Base-by-base conservation (phyloP, 441 rosid genomes). In the Eutrema salsugineum region DNA sequence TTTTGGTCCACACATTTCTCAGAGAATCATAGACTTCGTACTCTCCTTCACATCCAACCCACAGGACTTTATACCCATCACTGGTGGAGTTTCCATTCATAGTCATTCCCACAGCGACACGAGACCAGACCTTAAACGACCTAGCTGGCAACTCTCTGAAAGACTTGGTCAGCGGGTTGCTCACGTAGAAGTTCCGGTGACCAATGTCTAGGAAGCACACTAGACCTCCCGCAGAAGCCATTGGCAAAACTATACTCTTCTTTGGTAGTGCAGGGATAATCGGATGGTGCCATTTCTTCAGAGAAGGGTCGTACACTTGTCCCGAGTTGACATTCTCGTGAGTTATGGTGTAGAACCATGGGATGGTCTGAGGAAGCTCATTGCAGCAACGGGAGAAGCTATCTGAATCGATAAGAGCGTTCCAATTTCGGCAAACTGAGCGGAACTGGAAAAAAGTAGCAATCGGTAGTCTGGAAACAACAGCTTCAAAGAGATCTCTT, bases 121-220 rank as follows among this genome's bases (percentile, higher is more conserved):
- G 93, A 7, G 97, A 92, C 98, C 93, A 88, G 49, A 92, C 94
- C 77, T 81, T 87, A 27, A 90, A 91, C 42, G 97, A 87, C 73
- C 98, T 85, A 43, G 93, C 85, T 0, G 99, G 97, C 83, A 95
- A 80, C 77, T 92, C 98, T 81, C 79, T 88, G 71, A 82, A 84
- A 66, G 97, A 92, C 60, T 75, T 85, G 57, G 90, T 92, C 58
- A 95, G 84, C 46, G 99, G 99, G 80, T 95, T 95, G 85, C 92
- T 86, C 59, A 95, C 86, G 47, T 83, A 92, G 83, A 95, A 95
- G 74, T 88, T 91, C 28, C 88, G 76, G 30, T 91, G 97, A 62
- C 97, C 94, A 43, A 89, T 87, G 78, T 94, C 99, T 48, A 95
- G 88, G 86, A 95, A 91, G 86, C 98, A 95, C 48, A 95, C 93